Conservation (phyloP, 2,329 filamentous ascomycete species). For the Thermochaetoides dissita region DNA sequence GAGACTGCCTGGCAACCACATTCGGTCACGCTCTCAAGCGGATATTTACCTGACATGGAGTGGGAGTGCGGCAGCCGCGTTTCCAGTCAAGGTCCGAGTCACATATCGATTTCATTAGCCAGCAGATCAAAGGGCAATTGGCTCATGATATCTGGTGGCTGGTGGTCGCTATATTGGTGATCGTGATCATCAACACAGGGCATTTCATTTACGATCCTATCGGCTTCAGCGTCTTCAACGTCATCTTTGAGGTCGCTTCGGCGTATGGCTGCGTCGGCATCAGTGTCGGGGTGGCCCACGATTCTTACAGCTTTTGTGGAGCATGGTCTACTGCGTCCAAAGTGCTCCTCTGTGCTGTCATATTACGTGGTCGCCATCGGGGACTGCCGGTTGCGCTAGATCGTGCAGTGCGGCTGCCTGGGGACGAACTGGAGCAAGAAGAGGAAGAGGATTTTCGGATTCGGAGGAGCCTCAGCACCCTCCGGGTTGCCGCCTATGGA, state of each 20-base stretch:
- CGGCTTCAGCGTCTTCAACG: constrained; percentile 43
- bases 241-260: constrained; percentile 41
- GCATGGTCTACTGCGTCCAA: constrained; percentile 41
- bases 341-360: constrained; percentile 41
- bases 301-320: constrained; percentile 41
- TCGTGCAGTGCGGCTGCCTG: constrained; percentile 31
- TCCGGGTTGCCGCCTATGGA: constrained; percentile 16
- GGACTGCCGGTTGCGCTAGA: constrained; percentile 42
- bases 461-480: constrained; percentile 23
- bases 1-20: background rate
- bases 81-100: constrained; percentile 20
- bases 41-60: constrained; percentile 29
- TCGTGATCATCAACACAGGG: constrained; percentile 42
- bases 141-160: constrained; percentile 54
- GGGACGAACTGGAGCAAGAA: constrained; percentile 23
- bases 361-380: constrained; percentile 40
- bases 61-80: constrained; percentile 22
- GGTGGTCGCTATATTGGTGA: constrained; percentile 43
- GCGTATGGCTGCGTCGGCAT: constrained; percentile 48
- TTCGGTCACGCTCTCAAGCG: constrained; percentile 19
- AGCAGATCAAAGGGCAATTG: constrained; percentile 45
- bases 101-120: constrained; percentile 35
- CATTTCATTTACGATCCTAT: constrained; percentile 38
- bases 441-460: constrained; percentile 29
- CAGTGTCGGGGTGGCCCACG: constrained; percentile 36